Percentiles rank a stretch among this genome's conserved stretches.
phyloP scores from a whole-genome alignment of 345 rosid genomes.

The Eucalyptus victrix region DNA sequence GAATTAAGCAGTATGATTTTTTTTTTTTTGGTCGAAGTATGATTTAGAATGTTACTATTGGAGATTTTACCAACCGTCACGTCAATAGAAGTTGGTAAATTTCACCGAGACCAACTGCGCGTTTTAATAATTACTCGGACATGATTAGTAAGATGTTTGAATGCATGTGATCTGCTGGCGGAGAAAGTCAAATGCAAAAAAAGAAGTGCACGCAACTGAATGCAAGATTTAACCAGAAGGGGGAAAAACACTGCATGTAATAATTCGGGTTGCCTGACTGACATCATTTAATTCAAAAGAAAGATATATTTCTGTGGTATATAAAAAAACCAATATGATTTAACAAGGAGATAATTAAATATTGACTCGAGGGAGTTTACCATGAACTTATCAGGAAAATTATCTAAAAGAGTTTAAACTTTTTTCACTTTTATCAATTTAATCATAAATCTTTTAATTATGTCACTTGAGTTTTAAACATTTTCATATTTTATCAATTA shows the following conservation, averaged over 20 bases:
- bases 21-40: no score
- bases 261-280: not conserved
- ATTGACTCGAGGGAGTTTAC: not conserved
- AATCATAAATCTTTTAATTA: rapidly evolving
- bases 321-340: not conserved
- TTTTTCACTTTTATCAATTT: not conserved
- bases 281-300: not conserved
- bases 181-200: not conserved
- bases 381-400: not conserved
- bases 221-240: not conserved
- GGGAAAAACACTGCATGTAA: not conserved
- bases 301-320: not conserved
- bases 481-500: no score
- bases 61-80: not conserved
- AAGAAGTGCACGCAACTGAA: not conserved
- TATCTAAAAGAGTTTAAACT: no score
- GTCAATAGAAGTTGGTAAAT: not conserved
- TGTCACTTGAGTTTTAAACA: no score
- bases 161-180: not conserved
- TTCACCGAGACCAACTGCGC: not conserved
- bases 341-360: not conserved
- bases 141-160: not conserved
- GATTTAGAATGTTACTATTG: not conserved
- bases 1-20: not conserved
- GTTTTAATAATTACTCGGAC: not conserved